Evolutionary conservation across 257 asterid species (phyloP).

Genomic region (Solanum rostratum): DNA sequence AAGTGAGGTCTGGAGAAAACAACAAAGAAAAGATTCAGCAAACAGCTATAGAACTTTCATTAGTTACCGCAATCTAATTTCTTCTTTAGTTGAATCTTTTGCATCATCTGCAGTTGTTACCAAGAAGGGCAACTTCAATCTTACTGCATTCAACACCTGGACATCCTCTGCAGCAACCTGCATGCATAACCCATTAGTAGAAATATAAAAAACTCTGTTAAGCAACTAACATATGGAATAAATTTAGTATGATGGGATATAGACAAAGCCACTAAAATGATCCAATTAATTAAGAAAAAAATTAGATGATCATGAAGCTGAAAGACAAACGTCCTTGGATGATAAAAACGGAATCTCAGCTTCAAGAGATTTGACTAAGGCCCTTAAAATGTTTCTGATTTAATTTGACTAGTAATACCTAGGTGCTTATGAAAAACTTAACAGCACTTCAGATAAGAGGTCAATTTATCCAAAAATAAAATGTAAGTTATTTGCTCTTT

Average conservation of each 20-base stretch:
- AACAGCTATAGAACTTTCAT: neutral
- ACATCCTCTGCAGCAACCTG: slow-evolving; percentile 88
- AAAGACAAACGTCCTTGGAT: neutral
- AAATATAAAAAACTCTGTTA: neutral
- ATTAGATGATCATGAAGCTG: neutral
- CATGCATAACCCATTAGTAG: slow-evolving; percentile 9
- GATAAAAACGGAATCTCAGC: neutral
- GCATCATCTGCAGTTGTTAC: slow-evolving; percentile 81
- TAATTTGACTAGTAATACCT: neutral
- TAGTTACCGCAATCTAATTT: slow-evolving; percentile 74
- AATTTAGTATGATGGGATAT: neutral
- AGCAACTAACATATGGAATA: neutral
- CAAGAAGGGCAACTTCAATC: slow-evolving; percentile 75
- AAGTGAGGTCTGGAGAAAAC: neutral
- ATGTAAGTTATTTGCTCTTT: neutral
- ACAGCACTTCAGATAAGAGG: neutral
- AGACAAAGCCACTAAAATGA: neutral
- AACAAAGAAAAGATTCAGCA: neutral
- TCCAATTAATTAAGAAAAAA: neutral
- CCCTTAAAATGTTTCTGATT: neutral
- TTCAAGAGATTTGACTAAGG: neutral
- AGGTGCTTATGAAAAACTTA: neutral
- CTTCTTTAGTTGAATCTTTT: slow-evolving; percentile 71
- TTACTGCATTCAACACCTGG: slow-evolving; percentile 67
- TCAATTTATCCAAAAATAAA: neutral